Conservation (phyloP, 2,329 filamentous ascomycete species). For the Bipolaris victoriae region DNA sequence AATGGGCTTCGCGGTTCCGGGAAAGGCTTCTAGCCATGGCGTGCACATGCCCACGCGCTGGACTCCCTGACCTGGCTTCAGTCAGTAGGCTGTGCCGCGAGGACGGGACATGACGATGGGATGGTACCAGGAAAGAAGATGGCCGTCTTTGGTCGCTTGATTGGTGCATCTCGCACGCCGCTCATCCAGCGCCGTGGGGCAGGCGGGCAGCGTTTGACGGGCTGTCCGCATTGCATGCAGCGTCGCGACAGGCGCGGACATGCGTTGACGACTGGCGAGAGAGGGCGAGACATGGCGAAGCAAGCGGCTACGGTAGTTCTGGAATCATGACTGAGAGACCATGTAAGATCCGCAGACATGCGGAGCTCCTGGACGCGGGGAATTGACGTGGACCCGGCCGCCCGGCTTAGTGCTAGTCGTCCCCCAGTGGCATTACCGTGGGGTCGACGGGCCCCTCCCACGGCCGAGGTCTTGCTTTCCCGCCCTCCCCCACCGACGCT, state of each 20-base stretch:
- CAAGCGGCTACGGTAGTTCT: constrained; percentile 3
- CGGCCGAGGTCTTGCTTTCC: constrained; percentile 15
- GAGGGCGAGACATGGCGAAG: constrained; percentile 26
- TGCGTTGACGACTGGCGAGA: constrained; percentile 17
- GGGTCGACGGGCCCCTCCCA: constrained; percentile 3
- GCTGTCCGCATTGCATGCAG: constrained; percentile 30
- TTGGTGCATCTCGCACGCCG: constrained; percentile 24
- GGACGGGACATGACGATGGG: background rate
- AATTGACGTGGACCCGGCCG: constrained; percentile 9
- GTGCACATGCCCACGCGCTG: constrained; percentile 87
- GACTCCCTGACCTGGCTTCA: constrained; percentile 75
- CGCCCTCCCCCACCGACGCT: background rate
- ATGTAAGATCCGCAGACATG: constrained; percentile 13
- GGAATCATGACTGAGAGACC: constrained; percentile 14
- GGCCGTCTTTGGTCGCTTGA: constrained; percentile 46
- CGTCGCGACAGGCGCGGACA: constrained; percentile 19
- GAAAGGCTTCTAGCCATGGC: constrained; percentile 87
- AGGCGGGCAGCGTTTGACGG: constrained; percentile 10
- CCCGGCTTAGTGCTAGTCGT: constrained; percentile 1
- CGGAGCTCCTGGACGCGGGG: constrained; percentile 14
- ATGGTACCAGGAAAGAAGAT: constrained; percentile 49
- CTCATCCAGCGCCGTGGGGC: constrained; percentile 39
- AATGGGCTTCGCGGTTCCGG: constrained; percentile 74
- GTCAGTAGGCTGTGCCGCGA: constrained; percentile 15
- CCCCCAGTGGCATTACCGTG: background rate